phyloP scores from a whole-genome alignment of 2,329 filamentous ascomycete genomes.

The Aspergillus udagawae region DNA sequence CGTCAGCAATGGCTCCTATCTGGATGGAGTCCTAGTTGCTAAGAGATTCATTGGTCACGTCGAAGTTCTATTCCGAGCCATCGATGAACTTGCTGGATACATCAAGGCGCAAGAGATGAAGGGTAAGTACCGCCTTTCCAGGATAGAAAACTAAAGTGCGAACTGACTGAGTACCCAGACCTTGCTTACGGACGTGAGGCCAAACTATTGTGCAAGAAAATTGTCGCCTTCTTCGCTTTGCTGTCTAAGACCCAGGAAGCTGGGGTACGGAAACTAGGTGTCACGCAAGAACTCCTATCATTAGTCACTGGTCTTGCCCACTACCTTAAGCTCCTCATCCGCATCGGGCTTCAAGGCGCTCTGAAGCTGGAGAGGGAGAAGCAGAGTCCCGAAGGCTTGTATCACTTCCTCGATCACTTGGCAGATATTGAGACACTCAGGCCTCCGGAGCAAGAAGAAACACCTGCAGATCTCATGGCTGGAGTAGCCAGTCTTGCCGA shows the following conservation, averaged over 20 bases:
- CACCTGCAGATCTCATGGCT: constrained; percentile 60
- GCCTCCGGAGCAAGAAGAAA: constrained; percentile 57
- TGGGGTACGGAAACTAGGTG: constrained; percentile 83
- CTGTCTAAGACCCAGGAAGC: constrained; percentile 92
- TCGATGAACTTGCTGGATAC: constrained; percentile 75
- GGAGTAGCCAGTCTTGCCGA: constrained; percentile 65
- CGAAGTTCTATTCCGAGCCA: constrained; percentile 83
- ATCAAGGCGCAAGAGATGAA: constrained; percentile 69
- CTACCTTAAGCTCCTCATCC: constrained; percentile 94
- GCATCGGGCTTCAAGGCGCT: constrained; percentile 91
- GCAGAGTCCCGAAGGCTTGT: constrained; percentile 67
- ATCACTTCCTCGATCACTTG: constrained; percentile 78
- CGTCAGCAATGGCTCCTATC: constrained; percentile 94
- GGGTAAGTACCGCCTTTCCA: constrained; percentile 50
- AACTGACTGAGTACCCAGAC: constrained; percentile 47
- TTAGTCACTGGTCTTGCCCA: constrained; percentile 94
- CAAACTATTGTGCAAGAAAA: constrained; percentile 99
- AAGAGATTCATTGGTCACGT: constrained; percentile 96
- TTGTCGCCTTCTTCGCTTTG: constrained; percentile 94
- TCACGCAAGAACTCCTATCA: constrained; percentile 96
- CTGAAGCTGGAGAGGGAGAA: constrained; percentile 86
- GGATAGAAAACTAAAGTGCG: constrained; percentile 16
- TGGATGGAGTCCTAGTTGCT: constrained; percentile 90
- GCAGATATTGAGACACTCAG: constrained; percentile 76
- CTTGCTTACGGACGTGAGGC: constrained; percentile 90